Base-by-base conservation (phyloP, 257 asterid species). In the Rehmannia glutinosa region DNA sequence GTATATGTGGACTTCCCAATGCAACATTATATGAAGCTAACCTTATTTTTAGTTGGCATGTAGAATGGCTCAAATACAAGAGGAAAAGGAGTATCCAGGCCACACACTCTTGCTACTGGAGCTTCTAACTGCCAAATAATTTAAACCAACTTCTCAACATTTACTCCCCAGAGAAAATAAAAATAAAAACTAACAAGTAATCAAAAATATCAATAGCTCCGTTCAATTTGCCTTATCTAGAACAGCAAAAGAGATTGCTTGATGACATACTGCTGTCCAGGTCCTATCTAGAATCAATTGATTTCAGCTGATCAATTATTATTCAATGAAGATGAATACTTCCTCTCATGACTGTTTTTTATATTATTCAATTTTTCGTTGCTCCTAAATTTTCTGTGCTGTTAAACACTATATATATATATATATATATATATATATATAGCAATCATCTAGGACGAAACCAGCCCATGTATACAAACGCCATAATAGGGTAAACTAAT, bases 1-100 rank as follows among this genome's bases (percentile, higher is more conserved):
- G 41, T 56, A n/a, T n/a, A n/a, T n/a, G n/a, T n/a, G n/a, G n/a
- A 20, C 36, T 47, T 0, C 20, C 12, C 20, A 32, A 3, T 1
- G 10, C 47, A 28, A 30, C n/a, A 43, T 16, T 7, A 33, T 33
- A 27, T n/a, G 9, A 20, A 65, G 36, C 66, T 41, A 9, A 90
- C 99, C 97, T 94, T 94, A 58, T 94, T 94, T 75, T 82, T 94
- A 20, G 95, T 90, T 36, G 99, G 96, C 81, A 94, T 35, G 80
- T 94, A 94, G 74, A 90, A 88, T 15, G 97, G 96, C 69, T 94
- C 97, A 32, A 87, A 93, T 15, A 93, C 98, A 7, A 93, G 94
- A 70, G 98, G 98, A 69, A 92, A 90, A 19, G 98, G 97, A 9
- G 98, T 92, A 62, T 92, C 98, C 17, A 92, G 77, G 3, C 98